Evolutionary conservation across 2,329 filamentous ascomycete species (phyloP).

Genomic region (Elsinoe australis): DNA sequence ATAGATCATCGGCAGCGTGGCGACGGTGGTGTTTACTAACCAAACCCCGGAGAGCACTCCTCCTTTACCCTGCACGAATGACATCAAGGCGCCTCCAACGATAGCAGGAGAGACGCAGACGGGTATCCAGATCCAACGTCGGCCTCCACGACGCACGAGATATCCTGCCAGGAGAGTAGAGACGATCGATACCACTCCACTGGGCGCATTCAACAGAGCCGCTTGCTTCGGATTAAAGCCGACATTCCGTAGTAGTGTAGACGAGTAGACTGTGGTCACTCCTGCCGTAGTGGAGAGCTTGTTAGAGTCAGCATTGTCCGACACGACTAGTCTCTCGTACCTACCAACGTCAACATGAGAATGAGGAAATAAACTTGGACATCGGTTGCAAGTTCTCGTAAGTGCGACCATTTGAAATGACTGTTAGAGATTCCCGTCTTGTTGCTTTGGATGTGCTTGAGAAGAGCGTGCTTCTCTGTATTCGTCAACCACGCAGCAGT

Average conservation of each 20-base stretch:
- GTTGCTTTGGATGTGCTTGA: constrained; percentile 34
- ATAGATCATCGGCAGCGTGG: constrained; percentile 29
- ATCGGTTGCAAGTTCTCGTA: constrained; percentile 51
- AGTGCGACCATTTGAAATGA: constrained; percentile 43
- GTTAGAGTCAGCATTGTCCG: background rate
- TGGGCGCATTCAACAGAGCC: constrained; percentile 50
- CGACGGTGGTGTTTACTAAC: constrained; percentile 27
- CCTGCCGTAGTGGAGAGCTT: constrained; percentile 32
- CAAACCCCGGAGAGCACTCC: constrained; percentile 28
- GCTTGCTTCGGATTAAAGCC: constrained; percentile 40
- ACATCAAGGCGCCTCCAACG: constrained; percentile 47
- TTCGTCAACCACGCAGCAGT: constrained; percentile 58
- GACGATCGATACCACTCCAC: constrained; percentile 46
- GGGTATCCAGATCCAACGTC: constrained; percentile 46
- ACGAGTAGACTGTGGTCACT: constrained; percentile 48
- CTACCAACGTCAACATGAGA: background rate
- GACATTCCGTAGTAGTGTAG: constrained; percentile 45
- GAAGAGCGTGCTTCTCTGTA: constrained; percentile 39
- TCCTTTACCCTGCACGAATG: constrained; percentile 31
- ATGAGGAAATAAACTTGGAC: constrained; percentile 44
- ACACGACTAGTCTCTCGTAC: background rate
- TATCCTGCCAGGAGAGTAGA: constrained; percentile 45
- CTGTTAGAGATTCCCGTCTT: constrained; percentile 36
- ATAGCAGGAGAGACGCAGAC: constrained; percentile 41
- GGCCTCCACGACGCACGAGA: no score